A percentile compares a stretch with the other conserved stretches of the same genome.
phyloP scores from a whole-genome alignment of 257 asterid genomes.

The Vinca minor region DNA sequence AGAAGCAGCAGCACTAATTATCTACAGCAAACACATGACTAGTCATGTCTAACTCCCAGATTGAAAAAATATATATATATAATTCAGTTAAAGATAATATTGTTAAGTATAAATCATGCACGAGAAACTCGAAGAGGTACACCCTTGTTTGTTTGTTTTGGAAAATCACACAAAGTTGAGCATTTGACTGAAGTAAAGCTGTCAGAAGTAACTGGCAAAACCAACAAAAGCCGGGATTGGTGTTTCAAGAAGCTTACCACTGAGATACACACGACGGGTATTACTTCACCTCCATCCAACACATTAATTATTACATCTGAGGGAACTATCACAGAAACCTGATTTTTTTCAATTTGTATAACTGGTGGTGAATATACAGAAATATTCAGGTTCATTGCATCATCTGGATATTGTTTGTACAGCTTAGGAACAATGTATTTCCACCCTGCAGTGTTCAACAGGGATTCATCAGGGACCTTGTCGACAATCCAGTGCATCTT shows the following conservation, averaged over 20 bases:
- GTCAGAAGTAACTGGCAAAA: not conserved
- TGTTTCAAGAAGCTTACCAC: slow-evolving; percentile 42
- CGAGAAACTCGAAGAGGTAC: not conserved
- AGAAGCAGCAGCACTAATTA: slow-evolving; percentile 46
- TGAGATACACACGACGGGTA: slow-evolving; percentile 71
- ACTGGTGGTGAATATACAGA: slow-evolving; percentile 52
- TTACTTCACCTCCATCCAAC: slow-evolving; percentile 42
- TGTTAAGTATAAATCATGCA: not conserved
- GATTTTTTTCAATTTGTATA: slow-evolving; percentile 38
- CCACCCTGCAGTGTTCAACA: slow-evolving; percentile 88
- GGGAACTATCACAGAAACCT: slow-evolving; percentile 41
- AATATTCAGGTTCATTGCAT: slow-evolving; percentile 61
- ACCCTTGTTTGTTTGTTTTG: not conserved
- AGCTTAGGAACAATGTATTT: slow-evolving; percentile 74
- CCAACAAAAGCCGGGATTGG: not conserved
- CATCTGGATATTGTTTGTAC: slow-evolving; percentile 73
- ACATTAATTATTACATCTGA: slow-evolving; percentile 57
- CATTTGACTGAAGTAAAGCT: not conserved
- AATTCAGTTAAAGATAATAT: not conserved
- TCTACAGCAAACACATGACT: slow-evolving; percentile 39
- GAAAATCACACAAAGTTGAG: not conserved
- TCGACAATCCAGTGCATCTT: slow-evolving; percentile 72
- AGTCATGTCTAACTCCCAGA: slow-evolving; percentile 1
- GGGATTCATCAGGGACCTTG: slow-evolving; percentile 54
- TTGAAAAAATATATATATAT: not conserved